phyloP scores from a whole-genome alignment of 1,139 yeast genomes.

The Debaryomyces sp. region DNA sequence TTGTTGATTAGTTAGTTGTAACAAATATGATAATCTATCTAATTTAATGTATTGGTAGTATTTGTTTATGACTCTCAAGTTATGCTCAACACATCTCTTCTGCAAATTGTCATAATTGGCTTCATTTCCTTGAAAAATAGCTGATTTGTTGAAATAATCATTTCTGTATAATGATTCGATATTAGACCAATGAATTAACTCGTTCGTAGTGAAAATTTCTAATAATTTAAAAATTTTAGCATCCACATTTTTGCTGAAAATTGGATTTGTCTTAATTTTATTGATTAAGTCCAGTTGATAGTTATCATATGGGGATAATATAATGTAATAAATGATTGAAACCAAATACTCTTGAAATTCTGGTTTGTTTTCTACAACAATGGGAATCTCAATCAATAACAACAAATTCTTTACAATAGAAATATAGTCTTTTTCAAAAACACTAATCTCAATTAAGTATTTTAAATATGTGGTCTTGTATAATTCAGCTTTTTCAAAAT shows the following conservation, averaged over 20 bases:
- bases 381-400: conserved; percentile 78
- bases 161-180: conserved; percentile 70
- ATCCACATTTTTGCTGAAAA: conserved; percentile 64
- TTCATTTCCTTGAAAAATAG: conserved; percentile 56
- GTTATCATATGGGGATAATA: conserved; percentile 86
- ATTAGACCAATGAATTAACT: conserved; percentile 90
- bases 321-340: conserved; percentile 75
- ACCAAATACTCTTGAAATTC: conserved; percentile 64
- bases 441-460: conserved; percentile 75
- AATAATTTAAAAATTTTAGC: conserved; percentile 62
- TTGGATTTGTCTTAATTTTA: conserved; percentile 68
- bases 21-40: conserved; percentile 74
- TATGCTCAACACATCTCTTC: conserved; percentile 91
- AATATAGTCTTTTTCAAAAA: conserved; percentile 77
- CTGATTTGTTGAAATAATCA: conserved; percentile 45
- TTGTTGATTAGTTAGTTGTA: conserved; percentile 75
- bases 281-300: conserved; percentile 85
- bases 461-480: conserved; percentile 76
- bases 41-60: conserved; percentile 85
- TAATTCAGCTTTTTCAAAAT: conserved; percentile 58
- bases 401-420: conserved; percentile 80
- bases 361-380: conserved; percentile 52
- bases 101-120: conserved; percentile 80
- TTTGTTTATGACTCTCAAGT: conserved; percentile 82
- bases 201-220: conserved; percentile 83